Conservation (phyloP, 768 basidiomycete genomes). For the Boletus rufocinnamomeus region DNA sequence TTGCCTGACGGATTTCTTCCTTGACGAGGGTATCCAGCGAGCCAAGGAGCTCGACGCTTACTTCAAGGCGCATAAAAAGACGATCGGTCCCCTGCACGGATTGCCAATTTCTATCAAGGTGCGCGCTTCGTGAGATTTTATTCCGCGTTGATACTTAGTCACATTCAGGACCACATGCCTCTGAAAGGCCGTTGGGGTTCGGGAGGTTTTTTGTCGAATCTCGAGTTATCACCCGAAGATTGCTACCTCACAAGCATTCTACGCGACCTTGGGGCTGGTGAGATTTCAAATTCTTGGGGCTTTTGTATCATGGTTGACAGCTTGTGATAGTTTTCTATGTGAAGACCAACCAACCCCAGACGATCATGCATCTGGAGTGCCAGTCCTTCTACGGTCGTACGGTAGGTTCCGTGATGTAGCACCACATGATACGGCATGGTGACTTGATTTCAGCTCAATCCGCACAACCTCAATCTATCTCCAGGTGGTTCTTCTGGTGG, state of each 20-base stretch:
- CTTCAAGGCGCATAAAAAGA: constrained; percentile 38
- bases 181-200: constrained; percentile 43
- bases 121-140: neutral
- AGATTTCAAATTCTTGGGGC: neutral
- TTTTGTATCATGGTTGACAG: constrained; percentile 8
- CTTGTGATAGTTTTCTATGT: constrained; percentile 41
- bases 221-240: constrained; percentile 30
- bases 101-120: constrained; percentile 45
- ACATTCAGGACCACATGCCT: constrained; percentile 39
- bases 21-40: constrained; percentile 42
- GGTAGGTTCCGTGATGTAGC: constrained; percentile 5
- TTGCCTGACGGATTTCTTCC: constrained; percentile 47
- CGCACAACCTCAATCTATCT: constrained; percentile 44
- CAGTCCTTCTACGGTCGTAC: constrained; percentile 38
- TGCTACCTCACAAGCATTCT: constrained; percentile 37
- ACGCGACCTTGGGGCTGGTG: constrained; percentile 44
- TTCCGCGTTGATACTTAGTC: neutral
- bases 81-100: constrained; percentile 47
- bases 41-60: constrained; percentile 46
- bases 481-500: constrained; percentile 58
- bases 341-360: constrained; percentile 47
- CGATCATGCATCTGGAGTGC: constrained; percentile 42
- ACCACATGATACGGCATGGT: neutral
- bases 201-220: constrained; percentile 36
- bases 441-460: constrained; percentile 40